Base-by-base conservation (phyloP, 2,329 filamentous ascomycete genomes). In the Colletotrichum destructivum region DNA sequence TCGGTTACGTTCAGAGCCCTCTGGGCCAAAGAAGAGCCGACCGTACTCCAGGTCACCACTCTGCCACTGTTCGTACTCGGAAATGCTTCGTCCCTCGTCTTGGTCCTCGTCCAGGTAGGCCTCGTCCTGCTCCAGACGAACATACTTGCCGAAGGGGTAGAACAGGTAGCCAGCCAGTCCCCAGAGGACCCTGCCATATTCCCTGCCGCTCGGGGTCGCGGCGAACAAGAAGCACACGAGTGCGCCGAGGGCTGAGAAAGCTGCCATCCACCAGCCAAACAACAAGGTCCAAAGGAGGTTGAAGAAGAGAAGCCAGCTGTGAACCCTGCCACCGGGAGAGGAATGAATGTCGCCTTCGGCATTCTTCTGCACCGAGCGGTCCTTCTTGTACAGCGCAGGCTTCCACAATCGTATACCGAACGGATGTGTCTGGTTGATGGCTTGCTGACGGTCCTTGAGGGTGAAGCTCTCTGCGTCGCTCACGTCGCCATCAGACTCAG, bases 401-500 rank as follows among this genome's bases (percentile, higher is more conserved):
- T 99, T 99, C 96, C 96, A 99, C 74, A 99, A 94, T 80, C 97
- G 92, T 80, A 99, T 98, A 86, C 96, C 96, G 78, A 99, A 99
- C 0, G 96, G 96, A 86, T 99, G 96, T 0, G 96, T 99, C 81
- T 98, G 93, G 83, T 99, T 99, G 86, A 99, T 99, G 75, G 96
- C 96, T 80, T 98, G 92, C 83, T 99, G 96, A 67, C 96, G 91
- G 81, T 99, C 96, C 81, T 97, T 98, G 77, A 99, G 88, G 0
- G 96, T 99, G 81, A 99, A 99, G 84, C 96, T 98, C 83, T 98
- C 96, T 1, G 96, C 93, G 77, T 98, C 96, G 81, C 96, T 98
- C 62, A 95, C 78, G 71, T 93, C 91, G 70, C 85, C 91, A 42
- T 93, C 92, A 23, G 93, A 93, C 12, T 92, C 90, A 52, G 88